Evolutionary conservation across 345 rosid species (phyloP), one percentile per base, ranked within the genome.

Genomic region (Chamaenerion angustifolium): DNA sequence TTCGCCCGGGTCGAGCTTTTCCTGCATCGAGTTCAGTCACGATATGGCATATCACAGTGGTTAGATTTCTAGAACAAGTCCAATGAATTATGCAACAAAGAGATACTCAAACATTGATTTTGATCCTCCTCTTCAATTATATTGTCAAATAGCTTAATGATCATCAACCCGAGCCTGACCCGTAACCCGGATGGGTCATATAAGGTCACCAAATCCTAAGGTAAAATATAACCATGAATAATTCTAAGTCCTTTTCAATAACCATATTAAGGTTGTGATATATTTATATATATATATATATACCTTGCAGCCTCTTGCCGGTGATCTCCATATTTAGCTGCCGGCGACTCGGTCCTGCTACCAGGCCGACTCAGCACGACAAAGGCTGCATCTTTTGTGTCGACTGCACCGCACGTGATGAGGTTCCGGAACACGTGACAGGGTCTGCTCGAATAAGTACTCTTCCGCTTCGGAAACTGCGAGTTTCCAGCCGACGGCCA

Each of bases 331-430:
- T 31, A 3, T 42, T 47, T 59, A 4, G 8, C 16, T 9, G 48
- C 9, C 18, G 48, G 17, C 10, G 10, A 8, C 10, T 10, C 11
- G 18, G 16, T 16, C 23, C 49, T 17, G 49, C 25, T 13, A 14
- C 25, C 45, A 43, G 51, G 53, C 16, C 46, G 54, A 41, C 64
- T 71, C 58, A 67, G 43, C 43, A 56, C 61, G 49, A 74, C 67
- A 12, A 82, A 27, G 19, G 64, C 80, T 15, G 67, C 58, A 35
- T 85, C 82, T 35, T 72, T 66, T 4, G 78, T 72, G 13, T 70
- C 78, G 19, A 51, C 64, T 43, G 76, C 73, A 6, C 88, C 73
- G 25, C 95, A 82, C 18, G 56, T 68, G 42, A 77, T 60, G 54
- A 76, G 63, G 55, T 57, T 76, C 35, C 85, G 52, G 15, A 82